A percentile compares a stretch with the other conserved stretches of the same genome.
phyloP scores from a whole-genome alignment of 176 grass and related monocot species.

The Zizania latifolia region DNA sequence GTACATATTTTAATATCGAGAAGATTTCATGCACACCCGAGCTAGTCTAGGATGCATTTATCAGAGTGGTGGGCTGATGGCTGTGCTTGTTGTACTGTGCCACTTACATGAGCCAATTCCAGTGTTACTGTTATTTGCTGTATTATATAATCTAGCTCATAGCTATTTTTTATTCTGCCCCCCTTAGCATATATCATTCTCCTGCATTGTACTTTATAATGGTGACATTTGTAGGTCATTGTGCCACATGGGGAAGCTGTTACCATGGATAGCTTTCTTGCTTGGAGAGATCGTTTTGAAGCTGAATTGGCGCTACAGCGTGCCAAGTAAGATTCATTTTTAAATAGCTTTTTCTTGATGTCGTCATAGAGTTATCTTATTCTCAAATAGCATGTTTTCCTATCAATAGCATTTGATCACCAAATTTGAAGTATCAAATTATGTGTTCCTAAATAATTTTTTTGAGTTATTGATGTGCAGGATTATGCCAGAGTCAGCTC shows the following conservation, averaged over 20 bases:
- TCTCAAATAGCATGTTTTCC: background rate
- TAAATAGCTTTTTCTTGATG: background rate
- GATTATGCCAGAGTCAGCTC: constrained; percentile 95
- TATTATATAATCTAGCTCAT: background rate
- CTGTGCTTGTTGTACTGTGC: background rate
- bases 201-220: constrained; percentile 4
- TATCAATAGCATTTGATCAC: background rate
- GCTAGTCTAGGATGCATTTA: constrained; percentile 5
- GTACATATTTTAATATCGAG: background rate
- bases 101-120: background rate
- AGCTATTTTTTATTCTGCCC: background rate
- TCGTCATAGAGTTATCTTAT: constrained; percentile 18
- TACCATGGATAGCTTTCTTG: constrained; percentile 82
- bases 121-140: background rate
- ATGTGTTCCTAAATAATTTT: constrained; percentile 3
- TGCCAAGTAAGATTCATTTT: constrained; percentile 73
- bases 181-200: background rate
- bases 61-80: background rate
- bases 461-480: constrained; percentile 49
- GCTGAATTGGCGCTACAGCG: constrained; percentile 86
- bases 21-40: background rate
- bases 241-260: constrained; percentile 95
- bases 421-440: background rate
- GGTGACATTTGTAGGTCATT: constrained; percentile 60
- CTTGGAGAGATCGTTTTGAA: constrained; percentile 98